These are phyloP conservation scores for Citrus inodora DNA, from an alignment of 345 rosid genomes.

Conservation along the genomic window DNA sequence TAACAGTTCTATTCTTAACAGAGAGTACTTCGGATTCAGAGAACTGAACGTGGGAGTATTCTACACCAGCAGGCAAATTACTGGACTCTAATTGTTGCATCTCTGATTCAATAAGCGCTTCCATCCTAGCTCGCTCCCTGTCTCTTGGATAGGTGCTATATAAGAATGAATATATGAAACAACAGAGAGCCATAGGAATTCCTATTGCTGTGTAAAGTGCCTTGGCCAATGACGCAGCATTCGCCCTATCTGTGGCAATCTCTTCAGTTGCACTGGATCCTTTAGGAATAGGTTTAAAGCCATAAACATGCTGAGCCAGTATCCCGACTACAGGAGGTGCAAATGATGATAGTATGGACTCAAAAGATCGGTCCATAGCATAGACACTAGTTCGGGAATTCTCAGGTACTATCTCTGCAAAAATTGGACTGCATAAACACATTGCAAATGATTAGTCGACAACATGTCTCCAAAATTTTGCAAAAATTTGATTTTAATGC, in stretches of 20 bases:
- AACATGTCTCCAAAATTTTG: background rate
- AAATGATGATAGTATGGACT: conserved; percentile 74
- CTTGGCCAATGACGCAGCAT: conserved; percentile 74
- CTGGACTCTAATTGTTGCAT: conserved; percentile 44
- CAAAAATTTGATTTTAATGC: background rate
- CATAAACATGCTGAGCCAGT: conserved; percentile 74
- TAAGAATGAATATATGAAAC: conserved; percentile 71
- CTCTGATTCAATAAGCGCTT: conserved; percentile 68
- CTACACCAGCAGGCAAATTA: conserved; percentile 4
- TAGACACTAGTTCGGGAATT: conserved; percentile 76
- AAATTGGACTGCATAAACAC: conserved; percentile 63
- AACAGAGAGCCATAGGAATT: conserved; percentile 73
- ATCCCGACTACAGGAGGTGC: conserved; percentile 89
- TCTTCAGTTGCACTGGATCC: conserved; percentile 42
- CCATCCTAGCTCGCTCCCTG: conserved; percentile 74
- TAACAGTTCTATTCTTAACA: conserved; percentile 28
- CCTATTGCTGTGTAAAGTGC: conserved; percentile 78
- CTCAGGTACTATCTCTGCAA: conserved; percentile 91
- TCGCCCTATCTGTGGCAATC: conserved; percentile 62
- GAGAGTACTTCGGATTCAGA: conserved; percentile 12
- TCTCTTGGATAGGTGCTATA: conserved; percentile 77
- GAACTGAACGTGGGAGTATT: conserved; percentile 17
- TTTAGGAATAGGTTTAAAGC: conserved; percentile 62
- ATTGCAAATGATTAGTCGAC: background rate
- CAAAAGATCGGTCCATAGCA: conserved; percentile 77